These are phyloP conservation scores for Peronosclerospora sorghi DNA, from an alignment of 352 stramenopile species.

Conservation along the genomic window DNA sequence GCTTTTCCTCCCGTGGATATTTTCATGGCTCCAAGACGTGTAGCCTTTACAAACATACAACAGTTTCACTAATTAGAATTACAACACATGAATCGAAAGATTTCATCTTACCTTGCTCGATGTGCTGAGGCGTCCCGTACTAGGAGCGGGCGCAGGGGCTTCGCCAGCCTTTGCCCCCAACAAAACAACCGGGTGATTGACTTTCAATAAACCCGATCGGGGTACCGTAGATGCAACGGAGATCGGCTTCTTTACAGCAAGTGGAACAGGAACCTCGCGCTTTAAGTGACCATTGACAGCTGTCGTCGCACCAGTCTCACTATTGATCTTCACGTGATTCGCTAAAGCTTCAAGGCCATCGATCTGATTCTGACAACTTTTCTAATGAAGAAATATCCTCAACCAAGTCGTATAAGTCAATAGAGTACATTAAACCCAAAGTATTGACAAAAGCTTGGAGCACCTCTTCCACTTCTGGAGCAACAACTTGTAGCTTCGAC, in stretches of 20 bases:
- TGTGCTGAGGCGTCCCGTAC: conserved; percentile 43
- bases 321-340: conserved; percentile 57
- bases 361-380: conserved; percentile 28
- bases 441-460: too few species aligned
- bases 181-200: conserved; percentile 63
- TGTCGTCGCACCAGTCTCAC: conserved; percentile 15
- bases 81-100: neutral
- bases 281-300: conserved; percentile 41
- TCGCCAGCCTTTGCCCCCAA: conserved; percentile 40
- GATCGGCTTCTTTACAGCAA: conserved; percentile 11
- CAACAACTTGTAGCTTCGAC: conserved; percentile 46
- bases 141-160: conserved; percentile 26
- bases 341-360: conserved; percentile 74
- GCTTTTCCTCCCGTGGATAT: conserved; percentile 25
- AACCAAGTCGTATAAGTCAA: conserved; percentile 3
- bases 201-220: conserved; percentile 29
- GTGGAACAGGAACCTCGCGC: conserved; percentile 21
- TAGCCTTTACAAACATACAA: conserved; percentile 6
- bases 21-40: conserved; percentile 26
- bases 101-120: conserved; percentile 42
- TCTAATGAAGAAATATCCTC: conserved; percentile 3
- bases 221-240: conserved; percentile 11
- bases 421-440: neutral
- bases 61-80: neutral
- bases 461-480: conserved; percentile 27